These are phyloP conservation scores for Globisporangium cylindrosporum DNA, from an alignment of 352 stramenopile species.

Conservation along the genomic window DNA sequence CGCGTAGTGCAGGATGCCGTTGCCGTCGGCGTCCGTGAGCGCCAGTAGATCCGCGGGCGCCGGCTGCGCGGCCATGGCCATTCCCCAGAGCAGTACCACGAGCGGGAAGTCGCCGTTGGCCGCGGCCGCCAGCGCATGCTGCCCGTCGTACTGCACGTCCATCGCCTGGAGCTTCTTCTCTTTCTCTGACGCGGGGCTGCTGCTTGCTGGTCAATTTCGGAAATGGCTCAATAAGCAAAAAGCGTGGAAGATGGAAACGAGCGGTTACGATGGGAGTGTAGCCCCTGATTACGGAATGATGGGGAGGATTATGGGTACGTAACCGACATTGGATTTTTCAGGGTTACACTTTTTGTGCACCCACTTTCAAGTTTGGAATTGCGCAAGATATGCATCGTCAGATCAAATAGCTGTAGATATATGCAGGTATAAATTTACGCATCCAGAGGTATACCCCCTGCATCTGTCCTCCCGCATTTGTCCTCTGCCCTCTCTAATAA, in stretches of 20 bases:
- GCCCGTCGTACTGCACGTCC: conserved; percentile 67
- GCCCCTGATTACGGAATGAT: neutral
- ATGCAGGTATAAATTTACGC: no score
- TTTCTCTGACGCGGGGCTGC: no score
- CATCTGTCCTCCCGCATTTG: no score
- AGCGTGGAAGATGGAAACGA: neutral
- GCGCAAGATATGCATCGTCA: no score
- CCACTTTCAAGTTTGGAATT: neutral
- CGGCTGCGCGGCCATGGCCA: conserved; percentile 69
- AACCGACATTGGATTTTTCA: neutral
- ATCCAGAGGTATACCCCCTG: no score
- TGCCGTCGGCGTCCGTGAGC: conserved; percentile 42
- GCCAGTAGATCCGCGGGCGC: conserved; percentile 48
- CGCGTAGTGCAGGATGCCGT: conserved; percentile 63
- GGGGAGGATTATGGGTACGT: neutral
- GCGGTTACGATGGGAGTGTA: neutral
- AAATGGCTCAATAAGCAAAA: neutral
- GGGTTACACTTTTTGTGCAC: neutral
- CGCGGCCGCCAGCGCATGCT: conserved; percentile 70
- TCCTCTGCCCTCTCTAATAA: no score
- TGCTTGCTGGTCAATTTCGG: neutral
- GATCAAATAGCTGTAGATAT: no score
- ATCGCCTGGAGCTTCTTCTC: conserved; percentile 19
- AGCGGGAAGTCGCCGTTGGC: conserved; percentile 84
- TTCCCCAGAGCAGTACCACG: conserved; percentile 82